Evolutionary conservation across 805 yeast species (phyloP).

Genomic region (Candida berthetii): DNA sequence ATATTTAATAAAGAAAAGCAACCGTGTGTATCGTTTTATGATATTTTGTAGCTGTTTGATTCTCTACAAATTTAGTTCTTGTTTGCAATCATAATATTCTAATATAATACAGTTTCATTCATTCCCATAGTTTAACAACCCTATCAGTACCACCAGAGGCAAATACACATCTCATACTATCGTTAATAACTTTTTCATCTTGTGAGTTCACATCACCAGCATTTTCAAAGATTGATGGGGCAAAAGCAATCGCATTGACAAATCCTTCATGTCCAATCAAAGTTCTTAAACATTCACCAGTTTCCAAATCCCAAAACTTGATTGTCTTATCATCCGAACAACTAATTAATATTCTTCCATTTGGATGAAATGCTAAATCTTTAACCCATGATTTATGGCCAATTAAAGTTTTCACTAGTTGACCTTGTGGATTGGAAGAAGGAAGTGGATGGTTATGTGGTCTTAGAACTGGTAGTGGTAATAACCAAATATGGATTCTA

Average conservation of each 20-base stretch:
- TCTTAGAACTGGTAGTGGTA: conserved; percentile 59
- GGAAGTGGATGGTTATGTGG: conserved; percentile 55
- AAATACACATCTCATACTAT: conserved; percentile 59
- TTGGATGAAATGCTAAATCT: conserved; percentile 64
- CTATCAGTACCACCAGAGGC: conserved; percentile 96
- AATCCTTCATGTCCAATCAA: conserved; percentile 71
- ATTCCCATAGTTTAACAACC: conserved; percentile 83
- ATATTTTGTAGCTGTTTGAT: too few species aligned
- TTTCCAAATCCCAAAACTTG: conserved; percentile 68
- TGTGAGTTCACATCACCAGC: conserved; percentile 21
- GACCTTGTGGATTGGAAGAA: conserved; percentile 54
- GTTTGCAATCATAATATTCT: too few species aligned
- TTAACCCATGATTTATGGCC: conserved; percentile 92
- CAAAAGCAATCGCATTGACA: conserved; percentile 56
- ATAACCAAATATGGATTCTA: conserved; percentile 64
- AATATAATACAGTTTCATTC: neutral
- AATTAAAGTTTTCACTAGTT: conserved; percentile 44
- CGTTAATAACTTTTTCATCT: conserved; percentile 27
- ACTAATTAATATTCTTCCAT: conserved; percentile 61
- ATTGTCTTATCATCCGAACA: conserved; percentile 78
- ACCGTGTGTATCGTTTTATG: too few species aligned
- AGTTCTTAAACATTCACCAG: conserved; percentile 41
- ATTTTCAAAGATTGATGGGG: conserved; percentile 30
- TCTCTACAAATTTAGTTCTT: too few species aligned
- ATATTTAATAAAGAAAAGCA: neutral